Conservation (phyloP, 1,284 basidiomycete species). For the Irpex sp. region DNA sequence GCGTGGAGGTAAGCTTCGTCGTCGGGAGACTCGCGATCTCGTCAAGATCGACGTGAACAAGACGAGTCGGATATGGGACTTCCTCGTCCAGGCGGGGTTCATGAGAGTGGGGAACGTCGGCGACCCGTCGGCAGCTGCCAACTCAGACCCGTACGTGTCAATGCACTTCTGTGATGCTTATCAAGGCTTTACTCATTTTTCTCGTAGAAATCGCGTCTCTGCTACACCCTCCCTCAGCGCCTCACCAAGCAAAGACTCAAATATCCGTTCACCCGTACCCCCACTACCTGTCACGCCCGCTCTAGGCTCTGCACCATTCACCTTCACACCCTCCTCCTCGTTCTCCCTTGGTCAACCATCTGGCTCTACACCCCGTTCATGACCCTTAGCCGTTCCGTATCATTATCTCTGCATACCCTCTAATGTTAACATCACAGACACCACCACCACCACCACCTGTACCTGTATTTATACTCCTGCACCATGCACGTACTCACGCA, state of each 20-base stretch:
- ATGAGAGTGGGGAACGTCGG: constrained; percentile 33
- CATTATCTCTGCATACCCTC: background rate
- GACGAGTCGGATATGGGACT: constrained; percentile 87
- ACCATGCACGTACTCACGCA: background rate
- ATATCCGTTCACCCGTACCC: constrained; percentile 28
- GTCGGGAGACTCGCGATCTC: constrained; percentile 83
- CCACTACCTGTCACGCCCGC: constrained; percentile 25
- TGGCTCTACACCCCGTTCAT: background rate
- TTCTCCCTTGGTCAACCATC: constrained; percentile 3
- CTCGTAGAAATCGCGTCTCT: constrained; percentile 15
- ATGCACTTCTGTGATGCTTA: background rate
- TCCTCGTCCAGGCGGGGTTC: constrained; percentile 76
- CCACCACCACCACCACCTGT: background rate
- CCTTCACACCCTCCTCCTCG: constrained; percentile 12
- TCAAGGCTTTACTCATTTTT: background rate
- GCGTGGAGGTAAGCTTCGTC: constrained; percentile 80
- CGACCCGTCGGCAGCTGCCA: constrained; percentile 12
- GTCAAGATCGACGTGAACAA: constrained; percentile 93
- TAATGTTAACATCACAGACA: background rate
- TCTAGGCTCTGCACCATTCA: constrained; percentile 21
- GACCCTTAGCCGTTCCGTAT: background rate
- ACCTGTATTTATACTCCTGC: background rate
- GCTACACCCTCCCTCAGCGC: constrained; percentile 31
- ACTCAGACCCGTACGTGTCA: constrained; percentile 7
- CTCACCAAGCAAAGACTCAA: constrained; percentile 38